Evolutionary conservation across 352 stramenopile species (phyloP).

Genomic region (Ophiocytium majus): DNA sequence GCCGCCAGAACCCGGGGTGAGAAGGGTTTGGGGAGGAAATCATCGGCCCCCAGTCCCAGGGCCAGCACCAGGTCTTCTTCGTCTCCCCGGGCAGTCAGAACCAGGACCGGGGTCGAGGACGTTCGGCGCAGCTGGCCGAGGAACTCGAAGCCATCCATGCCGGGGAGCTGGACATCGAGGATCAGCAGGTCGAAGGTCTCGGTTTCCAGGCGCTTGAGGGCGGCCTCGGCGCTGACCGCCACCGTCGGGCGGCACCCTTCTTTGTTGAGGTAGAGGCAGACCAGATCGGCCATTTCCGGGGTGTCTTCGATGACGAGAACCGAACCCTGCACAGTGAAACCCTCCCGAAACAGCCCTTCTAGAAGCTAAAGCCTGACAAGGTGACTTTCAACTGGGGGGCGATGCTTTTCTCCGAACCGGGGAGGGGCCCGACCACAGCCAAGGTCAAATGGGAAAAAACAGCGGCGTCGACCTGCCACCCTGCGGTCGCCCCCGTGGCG

Average conservation of each 20-base stretch:
- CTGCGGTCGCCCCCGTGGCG: too few relatives aligned
- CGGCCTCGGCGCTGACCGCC: background rate
- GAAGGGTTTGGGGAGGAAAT: slow-evolving; percentile 5
- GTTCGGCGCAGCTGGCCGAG: background rate
- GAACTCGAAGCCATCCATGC: background rate
- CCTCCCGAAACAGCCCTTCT: too few relatives aligned
- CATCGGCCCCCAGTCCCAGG: background rate
- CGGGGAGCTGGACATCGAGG: background rate
- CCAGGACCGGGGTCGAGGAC: background rate
- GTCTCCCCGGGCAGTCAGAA: background rate
- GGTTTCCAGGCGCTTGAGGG: background rate
- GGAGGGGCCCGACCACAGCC: too few relatives aligned
- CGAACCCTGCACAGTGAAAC: too few relatives aligned
- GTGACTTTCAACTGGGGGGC: too few relatives aligned
- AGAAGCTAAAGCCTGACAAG: too few relatives aligned
- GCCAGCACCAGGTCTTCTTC: background rate
- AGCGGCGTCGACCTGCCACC: too few relatives aligned
- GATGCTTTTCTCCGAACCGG: too few relatives aligned
- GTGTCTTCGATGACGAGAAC: slow-evolving; percentile 1
- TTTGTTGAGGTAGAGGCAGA: background rate
- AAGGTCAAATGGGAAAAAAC: too few relatives aligned
- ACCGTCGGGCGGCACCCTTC: background rate
- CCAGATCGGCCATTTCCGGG: background rate
- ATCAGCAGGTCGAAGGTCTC: background rate
- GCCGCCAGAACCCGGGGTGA: background rate